Conservation (phyloP, 345 rosid genomes). For the Pelargonium nanum region DNA sequence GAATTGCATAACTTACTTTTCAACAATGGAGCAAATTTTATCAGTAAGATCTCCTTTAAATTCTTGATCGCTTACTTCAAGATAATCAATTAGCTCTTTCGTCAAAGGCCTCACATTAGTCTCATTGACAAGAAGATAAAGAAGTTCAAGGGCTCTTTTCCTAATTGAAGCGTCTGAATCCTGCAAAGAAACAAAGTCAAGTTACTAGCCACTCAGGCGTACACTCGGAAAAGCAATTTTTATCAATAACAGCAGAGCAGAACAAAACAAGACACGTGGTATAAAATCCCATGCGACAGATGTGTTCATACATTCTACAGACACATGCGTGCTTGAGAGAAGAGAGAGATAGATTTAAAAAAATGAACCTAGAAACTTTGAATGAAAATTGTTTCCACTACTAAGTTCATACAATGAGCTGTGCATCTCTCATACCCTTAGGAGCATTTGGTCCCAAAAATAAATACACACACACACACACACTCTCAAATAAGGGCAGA, state of each 20-base stretch:
- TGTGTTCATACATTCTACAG: too few relatives aligned
- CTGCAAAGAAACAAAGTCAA: slow-evolving; percentile 33
- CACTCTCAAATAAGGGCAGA: too few relatives aligned
- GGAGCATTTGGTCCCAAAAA: too few relatives aligned
- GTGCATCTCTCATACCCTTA: too few relatives aligned
- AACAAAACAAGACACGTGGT: background rate
- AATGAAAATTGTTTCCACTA: too few relatives aligned
- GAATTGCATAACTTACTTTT: slow-evolving; percentile 54
- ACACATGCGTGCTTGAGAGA: too few relatives aligned
- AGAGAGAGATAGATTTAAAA: too few relatives aligned
- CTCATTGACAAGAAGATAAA: slow-evolving; percentile 75
- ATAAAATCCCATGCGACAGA: too few relatives aligned
- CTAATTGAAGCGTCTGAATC: slow-evolving; percentile 97
- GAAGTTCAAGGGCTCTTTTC: slow-evolving; percentile 94
- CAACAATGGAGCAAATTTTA: slow-evolving; percentile 90
- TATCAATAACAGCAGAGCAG: slow-evolving; percentile 8
- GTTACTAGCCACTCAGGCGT: slow-evolving; percentile 4
- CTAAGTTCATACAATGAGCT: too few relatives aligned
- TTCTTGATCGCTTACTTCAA: slow-evolving; percentile 93
- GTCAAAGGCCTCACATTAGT: slow-evolving; percentile 82
- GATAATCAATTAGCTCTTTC: slow-evolving; percentile 85
- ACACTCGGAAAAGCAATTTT: background rate
- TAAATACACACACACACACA: too few relatives aligned
- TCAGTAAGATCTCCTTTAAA: slow-evolving; percentile 97
- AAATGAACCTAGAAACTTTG: too few relatives aligned